Percentiles rank a stretch among this genome's conserved stretches.
These are phyloP conservation scores for Thamnidium elegans DNA, from an alignment of 192 early-diverging fungal species.

Conservation along the genomic window DNA sequence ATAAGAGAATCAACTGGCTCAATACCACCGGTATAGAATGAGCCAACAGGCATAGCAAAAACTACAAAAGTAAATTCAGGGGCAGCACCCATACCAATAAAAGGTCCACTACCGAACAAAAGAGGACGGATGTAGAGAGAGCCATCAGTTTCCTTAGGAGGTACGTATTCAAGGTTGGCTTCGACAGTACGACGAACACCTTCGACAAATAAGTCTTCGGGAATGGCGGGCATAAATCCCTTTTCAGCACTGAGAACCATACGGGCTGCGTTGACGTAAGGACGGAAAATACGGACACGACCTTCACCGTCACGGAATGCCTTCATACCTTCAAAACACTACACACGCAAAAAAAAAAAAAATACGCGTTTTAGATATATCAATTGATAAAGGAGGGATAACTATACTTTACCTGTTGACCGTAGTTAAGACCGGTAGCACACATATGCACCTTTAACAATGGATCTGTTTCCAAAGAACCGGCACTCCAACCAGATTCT, in stretches of 20 bases:
- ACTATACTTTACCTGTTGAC: conserved; percentile 53
- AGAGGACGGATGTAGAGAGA: conserved; percentile 72
- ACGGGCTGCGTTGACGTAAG: conserved; percentile 63
- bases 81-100: conserved; percentile 56
- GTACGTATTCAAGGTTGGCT: conserved; percentile 70
- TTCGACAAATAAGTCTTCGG: conserved; percentile 60
- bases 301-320: conserved; percentile 69
- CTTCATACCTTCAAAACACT: conserved; percentile 83
- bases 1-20: conserved; percentile 65
- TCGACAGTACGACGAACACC: conserved; percentile 54
- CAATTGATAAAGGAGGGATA: not conserved
- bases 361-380: not conserved
- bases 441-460: conserved; percentile 63
- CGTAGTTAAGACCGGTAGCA: conserved; percentile 68
- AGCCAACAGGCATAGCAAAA: conserved; percentile 67
- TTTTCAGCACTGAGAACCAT: conserved; percentile 54
- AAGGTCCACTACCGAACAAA: conserved; percentile 64
- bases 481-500: conserved; percentile 58
- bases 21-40: conserved; percentile 57
- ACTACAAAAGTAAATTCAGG: conserved; percentile 64
- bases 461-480: conserved; percentile 51
- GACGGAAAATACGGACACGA: conserved; percentile 69
- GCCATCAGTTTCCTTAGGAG: conserved; percentile 67
- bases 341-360: not conserved
- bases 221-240: conserved; percentile 57